phyloP scores from a whole-genome alignment of 2,329 filamentous ascomycete species.

The Helotiales sp. region DNA sequence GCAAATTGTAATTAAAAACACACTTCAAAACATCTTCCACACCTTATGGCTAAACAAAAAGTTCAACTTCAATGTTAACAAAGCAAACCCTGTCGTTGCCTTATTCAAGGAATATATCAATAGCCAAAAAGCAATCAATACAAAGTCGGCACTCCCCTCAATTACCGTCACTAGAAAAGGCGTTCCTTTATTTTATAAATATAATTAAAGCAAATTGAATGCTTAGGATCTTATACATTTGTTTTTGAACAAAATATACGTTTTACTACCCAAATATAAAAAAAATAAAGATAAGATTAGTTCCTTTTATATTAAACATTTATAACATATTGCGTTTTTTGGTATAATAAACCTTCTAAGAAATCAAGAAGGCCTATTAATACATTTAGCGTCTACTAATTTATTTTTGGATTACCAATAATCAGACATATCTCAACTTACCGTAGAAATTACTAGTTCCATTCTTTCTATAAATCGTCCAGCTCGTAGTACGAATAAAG shows the following conservation, averaged over 20 bases:
- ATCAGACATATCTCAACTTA: background rate
- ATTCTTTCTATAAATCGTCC: background rate
- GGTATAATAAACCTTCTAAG: background rate
- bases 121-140: background rate
- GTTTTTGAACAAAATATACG: background rate
- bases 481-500: background rate
- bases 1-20: background rate
- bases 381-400: background rate
- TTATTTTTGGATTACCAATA: background rate
- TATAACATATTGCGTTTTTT: constrained; percentile 1
- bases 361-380: background rate
- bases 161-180: background rate
- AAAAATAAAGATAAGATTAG: background rate
- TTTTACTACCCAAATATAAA: background rate
- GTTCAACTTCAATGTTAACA: background rate
- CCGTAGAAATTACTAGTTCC: background rate
- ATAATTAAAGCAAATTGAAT: background rate
- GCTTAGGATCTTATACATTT: background rate
- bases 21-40: background rate
- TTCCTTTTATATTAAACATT: constrained; percentile 3
- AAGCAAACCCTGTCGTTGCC: background rate
- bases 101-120: background rate
- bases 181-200: background rate
- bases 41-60: background rate
- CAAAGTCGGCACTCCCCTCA: background rate